phyloP scores from a whole-genome alignment of 1,284 basidiomycete genomes.

The Takashimella tepidaria region DNA sequence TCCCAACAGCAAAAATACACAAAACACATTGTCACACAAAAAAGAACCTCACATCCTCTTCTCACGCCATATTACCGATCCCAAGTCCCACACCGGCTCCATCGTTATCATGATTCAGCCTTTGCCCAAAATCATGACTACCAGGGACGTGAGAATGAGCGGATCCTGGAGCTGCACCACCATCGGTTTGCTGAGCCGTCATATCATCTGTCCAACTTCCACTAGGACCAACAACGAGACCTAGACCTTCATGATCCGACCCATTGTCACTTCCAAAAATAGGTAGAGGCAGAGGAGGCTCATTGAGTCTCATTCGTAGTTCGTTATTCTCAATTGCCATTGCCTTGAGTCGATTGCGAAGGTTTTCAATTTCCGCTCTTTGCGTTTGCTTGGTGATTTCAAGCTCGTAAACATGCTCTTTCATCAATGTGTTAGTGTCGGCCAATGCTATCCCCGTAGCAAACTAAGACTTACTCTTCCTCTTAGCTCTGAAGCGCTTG shows the following conservation, averaged over 20 bases:
- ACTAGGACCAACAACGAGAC: conserved; percentile 1
- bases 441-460: neutral
- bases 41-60: neutral
- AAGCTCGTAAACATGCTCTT: conserved; percentile 14
- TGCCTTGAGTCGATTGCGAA: conserved; percentile 19
- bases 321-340: conserved; percentile 1
- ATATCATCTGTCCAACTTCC: neutral
- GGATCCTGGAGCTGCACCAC: conserved; percentile 8
- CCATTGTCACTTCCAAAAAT: conserved; percentile 4
- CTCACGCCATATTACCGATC: neutral
- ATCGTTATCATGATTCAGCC: neutral
- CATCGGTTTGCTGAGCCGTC: neutral
- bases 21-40: neutral
- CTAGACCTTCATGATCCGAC: neutral
- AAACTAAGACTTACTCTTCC: conserved; percentile 33
- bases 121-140: neutral
- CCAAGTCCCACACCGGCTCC: conserved; percentile 5
- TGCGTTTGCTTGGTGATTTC: conserved; percentile 16
- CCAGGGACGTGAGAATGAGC: neutral
- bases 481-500: conserved; percentile 38
- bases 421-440: neutral
- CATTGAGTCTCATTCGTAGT: conserved; percentile 5
- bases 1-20: neutral
- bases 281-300: conserved; percentile 13
- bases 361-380: conserved; percentile 33